Base-by-base conservation (phyloP, 768 basidiomycete genomes). In the Leccinum arenicola region DNA sequence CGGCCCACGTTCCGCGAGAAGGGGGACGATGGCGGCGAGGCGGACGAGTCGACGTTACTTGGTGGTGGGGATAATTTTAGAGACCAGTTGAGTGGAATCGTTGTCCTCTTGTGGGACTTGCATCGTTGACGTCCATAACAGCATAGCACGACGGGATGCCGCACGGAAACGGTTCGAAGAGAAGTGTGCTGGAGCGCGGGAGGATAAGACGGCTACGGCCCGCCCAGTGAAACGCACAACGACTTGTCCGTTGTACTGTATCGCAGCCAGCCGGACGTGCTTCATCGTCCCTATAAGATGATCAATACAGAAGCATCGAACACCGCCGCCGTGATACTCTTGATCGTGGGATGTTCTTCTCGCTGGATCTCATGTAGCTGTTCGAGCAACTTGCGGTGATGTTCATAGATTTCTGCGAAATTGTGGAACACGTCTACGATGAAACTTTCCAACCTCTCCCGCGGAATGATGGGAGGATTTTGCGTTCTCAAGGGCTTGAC, bases 351-450 rank as follows among this genome's bases (percentile, higher is more conserved):
- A 64, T 92, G 88, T 68, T 96, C 85, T 58, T 97, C 93, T 33
- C 88, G 82, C 72, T 98, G 94, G 47, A 95, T 86, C 48, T 91
- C 87, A 63, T 92, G 86, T 54, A 98, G 80, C 52, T 87, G 82
- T 43, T 93, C 86, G 4, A 98, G 82, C 48, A 98, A 78, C 63
- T 82, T 80, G 54, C 82, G 80, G 65, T 94, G 91, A 66, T 96
- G 87, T 6, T 78, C 80, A 58, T 85, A 81, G 6, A 99, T 76
- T 61, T 92, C 89, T 38, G 75, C 77, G 64, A 87, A 88, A 74
- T 98, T 98, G 76, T 94, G 89, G 75, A 95, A 96, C 49, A 93
- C 91, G 50, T 96, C 92, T 23, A 80, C 73, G 56, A 97, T 86
- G 75, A 98, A 98, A 48, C 77, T 77, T 10, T 88, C 84, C 23